Percentiles rank a stretch among this genome's conserved stretches.
These are phyloP conservation scores for Botrytis tulipae DNA, from an alignment of 2,329 filamentous ascomycete genomes.

Conservation along the genomic window DNA sequence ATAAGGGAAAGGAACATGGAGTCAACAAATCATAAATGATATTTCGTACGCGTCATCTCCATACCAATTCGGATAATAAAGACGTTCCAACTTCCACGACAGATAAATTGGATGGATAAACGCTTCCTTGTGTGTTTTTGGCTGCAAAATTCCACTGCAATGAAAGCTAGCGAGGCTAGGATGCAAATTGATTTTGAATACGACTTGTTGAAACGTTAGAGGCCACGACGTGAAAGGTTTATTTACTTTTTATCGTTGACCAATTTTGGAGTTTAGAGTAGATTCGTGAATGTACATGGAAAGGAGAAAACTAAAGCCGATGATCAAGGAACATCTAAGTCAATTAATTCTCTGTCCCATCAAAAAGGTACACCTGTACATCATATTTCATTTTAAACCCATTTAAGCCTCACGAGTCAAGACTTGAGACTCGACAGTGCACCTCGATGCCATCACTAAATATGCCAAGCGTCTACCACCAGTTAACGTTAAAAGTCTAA, in stretches of 20 bases:
- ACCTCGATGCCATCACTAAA: neutral
- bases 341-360: neutral
- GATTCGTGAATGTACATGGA: neutral
- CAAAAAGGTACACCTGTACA: neutral
- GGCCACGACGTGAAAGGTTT: neutral
- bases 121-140: neutral
- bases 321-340: neutral
- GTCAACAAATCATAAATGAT: neutral
- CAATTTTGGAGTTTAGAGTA: neutral
- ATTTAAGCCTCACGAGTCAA: conserved; percentile 4
- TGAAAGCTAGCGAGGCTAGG: neutral
- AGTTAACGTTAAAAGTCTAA: neutral
- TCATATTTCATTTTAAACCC: neutral
- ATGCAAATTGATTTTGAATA: neutral
- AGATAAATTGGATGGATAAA: neutral
- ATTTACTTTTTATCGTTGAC: neutral
- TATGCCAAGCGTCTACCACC: neutral
- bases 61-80: neutral
- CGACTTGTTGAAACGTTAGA: neutral
- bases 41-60: conserved; percentile 10
- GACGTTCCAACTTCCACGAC: neutral
- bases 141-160: neutral
- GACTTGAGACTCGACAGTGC: neutral
- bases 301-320: neutral
- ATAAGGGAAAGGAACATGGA: neutral